These are phyloP conservation scores for Lagerstroemia speciosa DNA, from an alignment of 345 rosid species.

Conservation along the genomic window DNA sequence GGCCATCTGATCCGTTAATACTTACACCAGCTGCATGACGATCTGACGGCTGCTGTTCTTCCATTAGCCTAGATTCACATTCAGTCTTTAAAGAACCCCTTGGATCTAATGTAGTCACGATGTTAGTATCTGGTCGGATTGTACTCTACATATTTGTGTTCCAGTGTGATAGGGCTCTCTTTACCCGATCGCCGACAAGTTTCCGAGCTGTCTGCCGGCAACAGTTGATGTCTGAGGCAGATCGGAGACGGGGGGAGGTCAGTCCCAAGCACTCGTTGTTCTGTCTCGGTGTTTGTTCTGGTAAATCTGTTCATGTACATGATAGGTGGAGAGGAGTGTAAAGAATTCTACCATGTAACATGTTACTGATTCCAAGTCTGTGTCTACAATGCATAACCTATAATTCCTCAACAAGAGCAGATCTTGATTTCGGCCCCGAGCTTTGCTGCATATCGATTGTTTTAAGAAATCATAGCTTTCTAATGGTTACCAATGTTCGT, in stretches of 20 bases:
- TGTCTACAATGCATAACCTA: neutral
- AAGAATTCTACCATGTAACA: neutral
- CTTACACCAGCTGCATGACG: neutral
- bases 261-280: neutral
- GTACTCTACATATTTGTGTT: neutral
- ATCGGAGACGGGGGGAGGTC: neutral
- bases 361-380: neutral
- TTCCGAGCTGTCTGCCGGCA: neutral
- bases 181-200: neutral
- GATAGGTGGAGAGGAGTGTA: neutral
- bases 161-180: neutral
- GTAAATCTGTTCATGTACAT: conserved; percentile 1
- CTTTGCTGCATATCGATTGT: too few species aligned
- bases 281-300: neutral
- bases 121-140: neutral
- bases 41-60: neutral
- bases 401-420: neutral
- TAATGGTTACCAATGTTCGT: too few species aligned
- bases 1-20: neutral
- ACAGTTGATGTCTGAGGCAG: neutral
- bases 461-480: too few species aligned
- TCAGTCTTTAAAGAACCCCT: neutral
- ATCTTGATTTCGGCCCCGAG: too few species aligned
- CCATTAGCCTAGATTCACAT: neutral
- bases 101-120: neutral